Evolutionary conservation across 768 basidiomycete species (phyloP), one percentile per base, ranked within the genome.

Genomic region (Basidioascus undulatus): DNA sequence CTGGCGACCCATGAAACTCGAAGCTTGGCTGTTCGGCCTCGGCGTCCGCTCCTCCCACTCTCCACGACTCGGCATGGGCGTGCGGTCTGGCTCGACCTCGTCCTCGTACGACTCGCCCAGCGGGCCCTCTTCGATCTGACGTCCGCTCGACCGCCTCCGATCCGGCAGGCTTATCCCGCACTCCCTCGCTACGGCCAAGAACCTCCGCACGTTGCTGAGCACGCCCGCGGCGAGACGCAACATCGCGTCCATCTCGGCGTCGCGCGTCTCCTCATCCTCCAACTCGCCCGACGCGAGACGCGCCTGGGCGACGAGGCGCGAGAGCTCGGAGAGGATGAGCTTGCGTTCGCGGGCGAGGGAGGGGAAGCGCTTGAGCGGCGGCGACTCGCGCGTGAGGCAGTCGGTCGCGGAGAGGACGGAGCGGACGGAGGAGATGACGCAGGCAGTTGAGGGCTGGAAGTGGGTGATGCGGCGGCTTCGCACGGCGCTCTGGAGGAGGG

Each of bases 361-460:
- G 0, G 76, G 69, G 49, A 71, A 72, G 35, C 61, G 64, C 47
- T 66, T 69, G 16, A 98, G 66, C 18, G 78, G 59, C 0, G 67
- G 65, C 1, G 82, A 76, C 47, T 89, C 82, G 34, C 81, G 74
- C 31, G 74, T 71, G 19, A 92, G 65, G 41, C 82, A 87, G 43
- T 78, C 78, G 13, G 82, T 74, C 10, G 76, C 69, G 23, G 74
- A 70, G 33, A 98, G 67, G 15, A 89, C 76, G 23, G 75, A 71
- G 25, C 87, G 76, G 35, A 96, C 83, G 40, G 80, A 82, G 11
- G 83, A 84, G 49, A 98, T 86, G 44, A 96, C 77, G 45, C 75
- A 86, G 12, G 86, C 87, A 0, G 87, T 82, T 3, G 84, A 77
- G 6, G 89, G 86, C 52, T 86, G 82, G 51, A 83, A 87, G 58